Base-by-base conservation (phyloP, 1,284 basidiomycete genomes). In the Heliocybe sulcata region DNA sequence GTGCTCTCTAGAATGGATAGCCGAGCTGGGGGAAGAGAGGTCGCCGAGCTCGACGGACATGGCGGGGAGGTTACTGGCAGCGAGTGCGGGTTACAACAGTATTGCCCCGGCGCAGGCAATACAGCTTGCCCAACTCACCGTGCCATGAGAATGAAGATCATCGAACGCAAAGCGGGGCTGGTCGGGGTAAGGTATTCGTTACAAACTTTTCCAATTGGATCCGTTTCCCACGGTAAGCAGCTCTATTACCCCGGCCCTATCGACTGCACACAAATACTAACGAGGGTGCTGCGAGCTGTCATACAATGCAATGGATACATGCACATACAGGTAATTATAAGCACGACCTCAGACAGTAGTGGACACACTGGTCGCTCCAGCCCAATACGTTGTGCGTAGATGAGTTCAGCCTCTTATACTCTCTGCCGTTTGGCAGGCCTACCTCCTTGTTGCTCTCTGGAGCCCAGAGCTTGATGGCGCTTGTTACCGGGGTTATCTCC, bases 131-230 rank as follows among this genome's bases (percentile, higher is more conserved):
- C 42, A 35, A 45, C 33, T 27, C 33, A 31, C 9, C 22, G 56
- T 45, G 3, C 57, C 57, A 58, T 58, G 56, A 57, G 35, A 35
- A 57, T 20, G 23, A 6, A 20, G 27, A 25, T 26, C 27, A 25
- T 49, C 47, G 23, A 29, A 49, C 22, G 23, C 47, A 49, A 25
- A 49, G 23, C n/a, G 16, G 22, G 11, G 14, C 22, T n/a, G n/a
- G n/a, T n/a, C n/a, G n/a, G n/a, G n/a, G 16, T n/a, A 6, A 12
- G 4, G 14, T 16, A n/a, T 49, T 49, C n/a, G 47, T 29, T 29
- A 19, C 22, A 20, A 6, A 42, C 16, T 20, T 42, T 20, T 42
- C 38, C n/a, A 42, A 16, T 42, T 6, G 38, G 38, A n/a, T 42
- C 38, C 38, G 38, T 6, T 42, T 42, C 38, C 38, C 38, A 42